Base-by-base conservation (phyloP, 2,329 filamentous ascomycete species). In the Alternaria infectoria region DNA sequence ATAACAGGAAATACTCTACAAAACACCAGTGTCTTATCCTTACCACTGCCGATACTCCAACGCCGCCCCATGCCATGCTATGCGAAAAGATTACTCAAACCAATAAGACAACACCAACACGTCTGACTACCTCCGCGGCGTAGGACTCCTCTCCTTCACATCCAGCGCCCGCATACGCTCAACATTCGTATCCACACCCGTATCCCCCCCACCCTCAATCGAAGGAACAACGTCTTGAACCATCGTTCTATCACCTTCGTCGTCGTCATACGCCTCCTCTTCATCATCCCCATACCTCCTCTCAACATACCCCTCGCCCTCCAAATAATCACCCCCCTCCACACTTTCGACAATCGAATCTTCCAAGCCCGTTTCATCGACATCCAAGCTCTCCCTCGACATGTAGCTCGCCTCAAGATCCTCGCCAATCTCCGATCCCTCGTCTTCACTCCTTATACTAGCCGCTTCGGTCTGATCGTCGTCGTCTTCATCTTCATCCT, bases 351-450 rank as follows among this genome's bases (percentile, higher is more conserved):
- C 77, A 6, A 84, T 80, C 1, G 85, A 86, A 25, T 85, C 83
- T 9, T 78, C 79, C 58, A 85, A 74, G 4, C 69, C 70, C 4
- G 74, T 77, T 15, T 86, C 80, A 50, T 87, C 85, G 4, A 40
- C 36, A 40, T 87, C 85, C 12, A 84, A 69, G 12, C 82, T 83
- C 13, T 82, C 81, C n/a, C 82, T 80, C 1, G 86, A 86, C 59
- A 89, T 82, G 69, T 87, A 89, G 72, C 85, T 88, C 28, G 87
- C 86, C 17, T 82, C 85, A 46, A 88, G 74, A 43, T 82, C 84
- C 59, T 84, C 82, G 36, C 75, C 77, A 25, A 75, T 36, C 76
- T 79, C 82, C 15, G 81, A 82, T 4, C 80, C 82, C 56, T 86
- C 85, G 32, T 87, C 86, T 15, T 88, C 87, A 47, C 83, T 86